Base-by-base conservation (phyloP, 345 rosid species). In the Dimocarpus longan region DNA sequence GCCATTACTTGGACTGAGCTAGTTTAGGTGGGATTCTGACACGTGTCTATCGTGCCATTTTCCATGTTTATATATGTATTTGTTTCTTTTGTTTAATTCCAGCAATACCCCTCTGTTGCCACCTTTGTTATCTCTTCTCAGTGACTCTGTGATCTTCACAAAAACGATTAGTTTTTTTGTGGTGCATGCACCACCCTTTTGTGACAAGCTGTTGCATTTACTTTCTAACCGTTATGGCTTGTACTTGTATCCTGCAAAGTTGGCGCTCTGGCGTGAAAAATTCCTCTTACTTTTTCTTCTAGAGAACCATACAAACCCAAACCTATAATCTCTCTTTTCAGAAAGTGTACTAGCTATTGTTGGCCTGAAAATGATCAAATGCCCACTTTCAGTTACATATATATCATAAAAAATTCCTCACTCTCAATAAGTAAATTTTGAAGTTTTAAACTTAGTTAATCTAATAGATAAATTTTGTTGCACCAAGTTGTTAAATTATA, bases 211-310 rank as follows among this genome's bases (percentile, higher is more conserved):
- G 71, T 57, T 67, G 1, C 66, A 50, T 76, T 56, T 40, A 6
- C 13, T 19, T 46, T 59, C n/a, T 12, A 37, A 15, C 48, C 62
- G 42, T 64, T 22, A 71, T 78, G 24, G 22, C 65, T 50, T 39
- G 50, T 57, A 57, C 63, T 57, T 57, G 68, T 60, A 56, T 59
- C 67, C 80, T 2, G 52, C 59, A 70, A n/a, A 50, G 48, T 10
- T 15, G 81, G 46, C 68, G 18, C 21, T 42, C 28, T 10, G 2
- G 21, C 13, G 13, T 26, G 21, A 26, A 60, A 24, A 74, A 74
- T 56, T 21, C 37, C 42, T 74, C 76, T 28, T 10, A 19, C 75
- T 72, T 73, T 39, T 19, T n/a, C 2, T 7, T 39, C 0, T 4
- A 10, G 43, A 42, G 37, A 16, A 73, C 26, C 10, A n/a, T 39